Base-by-base conservation (phyloP, 257 asterid genomes). In the Forsythia viridissima region DNA sequence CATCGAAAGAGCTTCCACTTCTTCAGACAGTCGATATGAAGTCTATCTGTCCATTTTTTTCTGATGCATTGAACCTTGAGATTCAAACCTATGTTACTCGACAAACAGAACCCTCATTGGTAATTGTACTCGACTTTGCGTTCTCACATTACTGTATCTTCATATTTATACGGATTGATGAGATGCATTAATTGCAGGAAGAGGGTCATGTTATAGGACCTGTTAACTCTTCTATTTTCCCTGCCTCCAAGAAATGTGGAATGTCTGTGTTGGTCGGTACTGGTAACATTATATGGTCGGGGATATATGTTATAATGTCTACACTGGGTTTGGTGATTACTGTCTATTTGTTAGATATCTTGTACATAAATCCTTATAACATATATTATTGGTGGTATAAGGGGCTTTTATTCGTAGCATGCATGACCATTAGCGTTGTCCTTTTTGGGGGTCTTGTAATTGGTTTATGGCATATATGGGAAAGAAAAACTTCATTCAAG, bases 261-360 rank as follows among this genome's bases (percentile, higher is more conserved):
- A 92, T 94, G 88, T 94, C 97, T 0, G 91, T 82, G 70, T 71
- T 94, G 90, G 96, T 81, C 6, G 98, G 98, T 71, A 94, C 98
- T 1, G 97, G 98, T 9, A 85, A 90, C 85, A 46, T 92, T 10
- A 4, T 91, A 74, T 94, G 98, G 98, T 87, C 97, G 1, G 98
- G 98, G 78, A 46, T 87, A 30, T 94, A 94, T 34, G 80, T 92
- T 18, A 38, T 84, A 2, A 88, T 68, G 3, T 91, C 97, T 1
- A 91, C 92, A 9, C 18, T 89, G 16, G 98, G 98, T 41, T 74
- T 91, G 41, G 88, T 84, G 34, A 70, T 89, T 21, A 83, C 88
- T 3, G 84, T 85, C 81, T 87, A 82, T 13, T 80, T 91, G 80
- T 42, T 89, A 46, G 71, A 92, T 70, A 18, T n/a, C 8, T 73